Evolutionary conservation across 192 early-diverging fungal species (phyloP).

Genomic region (Backusella luteola): DNA sequence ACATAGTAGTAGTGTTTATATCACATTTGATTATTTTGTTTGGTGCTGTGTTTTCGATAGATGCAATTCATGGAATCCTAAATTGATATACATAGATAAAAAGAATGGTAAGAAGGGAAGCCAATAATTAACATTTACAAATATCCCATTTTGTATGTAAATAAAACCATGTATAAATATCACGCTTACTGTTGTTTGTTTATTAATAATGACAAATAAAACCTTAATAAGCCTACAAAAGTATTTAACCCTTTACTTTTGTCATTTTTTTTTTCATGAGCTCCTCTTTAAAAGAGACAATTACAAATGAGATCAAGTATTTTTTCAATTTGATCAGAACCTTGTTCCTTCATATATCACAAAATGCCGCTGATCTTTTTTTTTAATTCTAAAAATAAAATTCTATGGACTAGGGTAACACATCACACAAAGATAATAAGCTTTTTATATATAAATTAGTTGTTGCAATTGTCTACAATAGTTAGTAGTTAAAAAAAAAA

Average conservation of each 20-base stretch:
- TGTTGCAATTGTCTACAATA: not conserved
- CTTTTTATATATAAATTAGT: not conserved
- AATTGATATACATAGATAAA: not conserved
- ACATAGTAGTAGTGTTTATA: not conserved
- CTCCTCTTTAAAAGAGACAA: too few relatives aligned
- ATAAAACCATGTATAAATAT: not conserved
- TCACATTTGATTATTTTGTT: not conserved
- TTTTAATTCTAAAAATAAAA: not conserved
- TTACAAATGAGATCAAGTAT: too few relatives aligned
- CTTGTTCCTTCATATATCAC: not conserved
- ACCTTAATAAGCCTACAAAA: not conserved
- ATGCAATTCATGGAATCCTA: not conserved
- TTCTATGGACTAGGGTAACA: not conserved
- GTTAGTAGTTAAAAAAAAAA: too few relatives aligned
- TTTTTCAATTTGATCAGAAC: too few relatives aligned
- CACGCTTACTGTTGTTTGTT: not conserved
- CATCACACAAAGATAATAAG: not conserved
- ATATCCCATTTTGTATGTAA: not conserved
- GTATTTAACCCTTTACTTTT: not conserved
- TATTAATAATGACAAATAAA: not conserved
- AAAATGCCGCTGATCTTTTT: not conserved
- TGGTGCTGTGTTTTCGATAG: not conserved
- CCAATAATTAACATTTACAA: too few relatives aligned
- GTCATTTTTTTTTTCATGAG: not conserved
- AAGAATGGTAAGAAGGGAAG: too few relatives aligned